These are phyloP conservation scores for Linaria vulgaris DNA, from an alignment of 257 asterid genomes.

Conservation along the genomic window DNA sequence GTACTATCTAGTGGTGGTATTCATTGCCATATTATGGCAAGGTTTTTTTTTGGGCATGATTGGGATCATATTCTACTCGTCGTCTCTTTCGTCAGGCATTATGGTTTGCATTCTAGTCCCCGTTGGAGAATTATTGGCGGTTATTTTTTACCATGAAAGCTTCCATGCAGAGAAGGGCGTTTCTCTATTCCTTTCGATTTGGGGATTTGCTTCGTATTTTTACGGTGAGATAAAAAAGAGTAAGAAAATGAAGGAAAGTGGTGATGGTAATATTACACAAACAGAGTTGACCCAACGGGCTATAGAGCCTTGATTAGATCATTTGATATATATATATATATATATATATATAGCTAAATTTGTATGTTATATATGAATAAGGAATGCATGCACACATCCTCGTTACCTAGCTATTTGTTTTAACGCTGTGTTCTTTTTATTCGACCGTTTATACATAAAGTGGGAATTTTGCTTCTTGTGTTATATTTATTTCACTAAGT, in stretches of 20 bases:
- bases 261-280: neutral
- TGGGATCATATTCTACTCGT: constrained; percentile 43
- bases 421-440: no score
- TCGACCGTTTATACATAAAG: no score
- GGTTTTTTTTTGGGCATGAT: constrained; percentile 38
- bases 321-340: no score
- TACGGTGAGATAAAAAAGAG: constrained; percentile 28
- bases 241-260: neutral
- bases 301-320: no score
- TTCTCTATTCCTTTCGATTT: constrained; percentile 39
- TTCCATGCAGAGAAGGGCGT: constrained; percentile 43
- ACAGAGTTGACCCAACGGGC: constrained; percentile 4
- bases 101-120: constrained; percentile 31
- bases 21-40: constrained; percentile 37
- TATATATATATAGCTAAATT: no score
- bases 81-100: constrained; percentile 42
- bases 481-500: no score
- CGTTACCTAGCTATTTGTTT: no score
- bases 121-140: constrained; percentile 29
- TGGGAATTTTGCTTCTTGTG: no score
- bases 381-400: no score
- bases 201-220: constrained; percentile 46
- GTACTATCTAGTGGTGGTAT: constrained; percentile 37
- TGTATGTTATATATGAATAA: no score
- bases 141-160: constrained; percentile 36